Base-by-base conservation (phyloP, 2,329 filamentous ascomycete species). In the Corinectria fuckeliana region DNA sequence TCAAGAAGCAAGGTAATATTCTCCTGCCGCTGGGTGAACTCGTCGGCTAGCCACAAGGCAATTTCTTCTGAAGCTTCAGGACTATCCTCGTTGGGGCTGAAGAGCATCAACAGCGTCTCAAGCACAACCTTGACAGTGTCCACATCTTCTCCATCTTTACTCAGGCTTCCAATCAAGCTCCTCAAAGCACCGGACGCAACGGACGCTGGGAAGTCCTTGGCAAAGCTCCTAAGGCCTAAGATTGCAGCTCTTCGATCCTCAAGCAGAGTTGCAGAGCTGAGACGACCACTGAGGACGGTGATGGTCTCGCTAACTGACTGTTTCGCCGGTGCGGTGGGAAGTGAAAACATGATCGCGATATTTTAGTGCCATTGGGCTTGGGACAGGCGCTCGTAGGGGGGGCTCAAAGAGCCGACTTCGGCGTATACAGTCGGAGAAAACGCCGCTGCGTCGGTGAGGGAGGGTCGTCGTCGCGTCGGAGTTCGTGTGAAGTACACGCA, bases 301-400 rank as follows among this genome's bases (percentile, higher is more conserved):
- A 99, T 99, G 39, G 95, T 97, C 74, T 97, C 93, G 73, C 91
- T 90, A 69, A 94, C 95, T 72, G 92, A 96, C 84, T 99, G 95
- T 83, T 96, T 95, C 74, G 93, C 92, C 70, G 95, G 95, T 72
- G 92, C 91, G 60, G 84, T 80, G 60, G 86, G 79, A 71, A 89
- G 87, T 41, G 86, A 86, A 74, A 89, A 88, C 86, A 88, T 88
- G 61, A 47, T 71, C 63, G 64, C 60, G 64, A 63, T 58, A 53
- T 60, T 50, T 66, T 45, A 62, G 58, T 67, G 73, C 73, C 72
- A 74, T 75, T 69, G 69, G 69, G 63, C 53, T 71, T 47, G 56
- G 48, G 47, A 42, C 32, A 41, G 18, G 47, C 45, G 44, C 51
- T 62, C 32, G 34, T 53, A 14, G 50, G 26, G 50, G 26, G 44